These are phyloP conservation scores for Penicillium hesseltinei DNA, from an alignment of 2,329 filamentous ascomycete genomes.

Conservation along the genomic window DNA sequence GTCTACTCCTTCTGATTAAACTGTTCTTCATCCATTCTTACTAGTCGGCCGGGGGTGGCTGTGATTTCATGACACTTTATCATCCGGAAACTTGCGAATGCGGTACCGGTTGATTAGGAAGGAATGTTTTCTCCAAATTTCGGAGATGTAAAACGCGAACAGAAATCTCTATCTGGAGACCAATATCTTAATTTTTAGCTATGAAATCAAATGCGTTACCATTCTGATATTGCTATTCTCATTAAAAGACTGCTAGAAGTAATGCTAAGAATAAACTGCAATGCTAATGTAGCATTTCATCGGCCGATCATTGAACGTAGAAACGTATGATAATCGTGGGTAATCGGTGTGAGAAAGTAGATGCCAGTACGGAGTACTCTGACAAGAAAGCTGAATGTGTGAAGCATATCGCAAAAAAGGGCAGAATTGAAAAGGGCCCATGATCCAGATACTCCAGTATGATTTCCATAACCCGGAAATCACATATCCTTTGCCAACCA, in stretches of 20 bases:
- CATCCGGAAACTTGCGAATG: not conserved
- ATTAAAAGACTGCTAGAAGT: not conserved
- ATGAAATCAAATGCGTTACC: not conserved
- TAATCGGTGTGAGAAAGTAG: no score
- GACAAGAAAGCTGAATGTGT: not conserved
- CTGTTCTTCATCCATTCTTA: not conserved
- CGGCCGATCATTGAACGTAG: not conserved
- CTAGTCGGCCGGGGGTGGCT: not conserved
- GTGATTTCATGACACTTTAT: not conserved
- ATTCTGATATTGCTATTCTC: not conserved
- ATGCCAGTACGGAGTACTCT: not conserved
- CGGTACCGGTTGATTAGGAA: not conserved
- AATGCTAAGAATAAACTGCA: not conserved
- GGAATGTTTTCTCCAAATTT: not conserved
- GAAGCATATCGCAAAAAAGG: not conserved
- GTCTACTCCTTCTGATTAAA: conserved; percentile 16
- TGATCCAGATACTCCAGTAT: not conserved
- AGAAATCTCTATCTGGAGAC: not conserved
- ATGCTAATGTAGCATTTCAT: not conserved
- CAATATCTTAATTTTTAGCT: not conserved
- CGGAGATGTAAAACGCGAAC: not conserved
- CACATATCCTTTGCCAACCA: not conserved
- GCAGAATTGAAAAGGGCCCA: not conserved
- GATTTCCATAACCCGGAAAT: not conserved
- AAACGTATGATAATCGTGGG: not conserved